phyloP scores from a whole-genome alignment of 2,329 filamentous ascomycete species.

The Ophioceras dolichostomum region DNA sequence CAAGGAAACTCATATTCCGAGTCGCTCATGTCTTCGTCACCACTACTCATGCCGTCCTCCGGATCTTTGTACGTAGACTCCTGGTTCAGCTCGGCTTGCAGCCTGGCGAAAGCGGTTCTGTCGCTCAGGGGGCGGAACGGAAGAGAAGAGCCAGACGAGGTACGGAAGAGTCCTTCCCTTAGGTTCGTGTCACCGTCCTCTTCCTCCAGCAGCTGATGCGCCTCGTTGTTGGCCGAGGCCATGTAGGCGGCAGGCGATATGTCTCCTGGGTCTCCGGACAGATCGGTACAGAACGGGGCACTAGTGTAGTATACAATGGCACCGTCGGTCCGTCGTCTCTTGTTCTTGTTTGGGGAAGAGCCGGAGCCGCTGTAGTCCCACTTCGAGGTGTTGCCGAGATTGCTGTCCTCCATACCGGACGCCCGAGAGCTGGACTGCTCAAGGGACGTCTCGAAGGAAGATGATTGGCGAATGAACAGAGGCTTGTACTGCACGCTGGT shows the following conservation, averaged over 20 bases:
- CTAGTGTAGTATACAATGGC: slow-evolving; percentile 77
- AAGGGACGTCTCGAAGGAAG: slow-evolving; percentile 31
- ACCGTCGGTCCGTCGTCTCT: slow-evolving; percentile 50
- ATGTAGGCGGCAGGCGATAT: slow-evolving; percentile 34
- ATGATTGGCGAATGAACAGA: slow-evolving; percentile 40
- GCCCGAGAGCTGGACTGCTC: slow-evolving; percentile 22
- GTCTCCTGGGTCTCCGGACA: slow-evolving; percentile 51
- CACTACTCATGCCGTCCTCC: slow-evolving; percentile 16
- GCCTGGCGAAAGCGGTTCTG: slow-evolving; percentile 4
- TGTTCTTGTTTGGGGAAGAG: slow-evolving; percentile 30
- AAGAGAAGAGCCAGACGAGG: slow-evolving; percentile 38
- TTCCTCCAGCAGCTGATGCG: slow-evolving; percentile 14
- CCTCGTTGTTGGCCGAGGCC: slow-evolving; percentile 30
- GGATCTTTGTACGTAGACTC: slow-evolving; percentile 19
- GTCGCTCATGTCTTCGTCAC: slow-evolving; percentile 10
- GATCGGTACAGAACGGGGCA: slow-evolving; percentile 67
- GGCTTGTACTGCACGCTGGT: slow-evolving; percentile 55
- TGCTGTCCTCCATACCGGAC: slow-evolving; percentile 36
- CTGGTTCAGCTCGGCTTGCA: not conserved
- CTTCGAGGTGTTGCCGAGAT: slow-evolving; percentile 29
- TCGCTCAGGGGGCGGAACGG: slow-evolving; percentile 37
- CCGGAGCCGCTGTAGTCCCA: slow-evolving; percentile 35
- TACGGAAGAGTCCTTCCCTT: slow-evolving; percentile 17
- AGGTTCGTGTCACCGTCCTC: slow-evolving; percentile 9
- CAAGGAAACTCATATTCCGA: slow-evolving; percentile 27